phyloP scores from a whole-genome alignment of 2,329 filamentous ascomycete species.

The Aspergillus tamarii region DNA sequence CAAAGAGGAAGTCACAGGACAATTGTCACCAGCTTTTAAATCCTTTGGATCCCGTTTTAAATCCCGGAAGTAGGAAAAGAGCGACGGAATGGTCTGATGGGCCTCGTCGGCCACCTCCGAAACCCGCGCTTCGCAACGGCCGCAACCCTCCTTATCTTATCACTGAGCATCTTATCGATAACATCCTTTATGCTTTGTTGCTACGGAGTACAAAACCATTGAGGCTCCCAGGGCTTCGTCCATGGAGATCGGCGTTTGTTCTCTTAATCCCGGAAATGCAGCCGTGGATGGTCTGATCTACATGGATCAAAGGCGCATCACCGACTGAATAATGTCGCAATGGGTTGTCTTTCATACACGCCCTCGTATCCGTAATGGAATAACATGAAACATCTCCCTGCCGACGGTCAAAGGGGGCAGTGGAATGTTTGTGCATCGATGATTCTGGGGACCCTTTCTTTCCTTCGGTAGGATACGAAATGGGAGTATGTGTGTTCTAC shows the following conservation, averaged over 20 bases:
- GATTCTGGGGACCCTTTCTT: neutral
- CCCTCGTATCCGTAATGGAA: neutral
- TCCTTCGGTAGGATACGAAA: neutral
- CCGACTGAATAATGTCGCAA: neutral
- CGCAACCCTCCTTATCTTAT: slow-evolving; percentile 37
- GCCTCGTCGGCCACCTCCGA: slow-evolving; percentile 42
- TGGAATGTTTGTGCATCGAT: neutral
- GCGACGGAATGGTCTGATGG: slow-evolving; percentile 24
- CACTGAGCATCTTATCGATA: slow-evolving; percentile 12
- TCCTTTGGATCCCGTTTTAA: neutral
- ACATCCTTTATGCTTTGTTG: neutral
- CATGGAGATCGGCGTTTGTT: neutral
- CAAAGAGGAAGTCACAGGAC: neutral
- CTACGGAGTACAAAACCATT: neutral
- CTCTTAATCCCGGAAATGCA: neutral
- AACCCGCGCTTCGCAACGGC: slow-evolving; percentile 33
- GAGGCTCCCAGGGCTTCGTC: too few species aligned
- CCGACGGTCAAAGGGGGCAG: neutral
- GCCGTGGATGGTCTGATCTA: neutral
- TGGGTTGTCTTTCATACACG: neutral
- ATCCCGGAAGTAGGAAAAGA: slow-evolving; percentile 8
- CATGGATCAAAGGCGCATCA: neutral
- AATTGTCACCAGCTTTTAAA: slow-evolving; percentile 15
- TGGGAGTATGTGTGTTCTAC: neutral
- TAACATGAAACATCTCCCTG: neutral